Percentiles rank a stretch among this genome's conserved stretches.
phyloP scores from a whole-genome alignment of 2,329 filamentous ascomycete species.

The Mycosphaerella sp. region DNA sequence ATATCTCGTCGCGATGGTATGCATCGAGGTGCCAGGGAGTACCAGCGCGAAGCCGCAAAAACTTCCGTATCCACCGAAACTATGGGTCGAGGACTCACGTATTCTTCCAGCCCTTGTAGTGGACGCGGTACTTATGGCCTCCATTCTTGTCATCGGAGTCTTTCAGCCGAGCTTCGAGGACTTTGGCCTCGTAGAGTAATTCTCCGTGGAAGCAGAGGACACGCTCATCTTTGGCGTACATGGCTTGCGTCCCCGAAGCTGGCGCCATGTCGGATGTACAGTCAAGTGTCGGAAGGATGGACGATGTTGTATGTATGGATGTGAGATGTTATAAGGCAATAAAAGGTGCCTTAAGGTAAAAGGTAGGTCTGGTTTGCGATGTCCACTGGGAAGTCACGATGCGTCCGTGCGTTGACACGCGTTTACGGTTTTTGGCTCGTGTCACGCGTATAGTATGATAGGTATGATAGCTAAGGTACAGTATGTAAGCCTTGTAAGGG shows the following conservation, averaged over 20 bases:
- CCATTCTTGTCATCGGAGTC: conserved; percentile 62
- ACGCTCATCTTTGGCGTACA: conserved; percentile 72
- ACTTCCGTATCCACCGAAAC: background rate
- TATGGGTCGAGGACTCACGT: conserved; percentile 55
- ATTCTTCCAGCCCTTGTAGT: conserved; percentile 99
- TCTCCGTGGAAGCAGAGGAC: conserved; percentile 97
- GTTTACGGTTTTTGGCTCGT: background rate
- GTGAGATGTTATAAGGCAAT: background rate
- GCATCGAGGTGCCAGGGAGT: background rate
- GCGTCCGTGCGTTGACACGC: background rate
- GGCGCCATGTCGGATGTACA: conserved; percentile 17
- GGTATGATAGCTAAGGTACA: background rate
- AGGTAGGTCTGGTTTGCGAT: too few relatives aligned
- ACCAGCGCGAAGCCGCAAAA: background rate
- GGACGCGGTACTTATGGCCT: conserved; percentile 80
- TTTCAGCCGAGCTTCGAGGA: conserved; percentile 67
- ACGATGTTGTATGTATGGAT: background rate
- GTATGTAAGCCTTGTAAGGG: too few relatives aligned
- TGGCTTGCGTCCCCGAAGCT: conserved; percentile 21
- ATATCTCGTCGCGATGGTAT: background rate
- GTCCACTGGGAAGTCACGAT: too few relatives aligned
- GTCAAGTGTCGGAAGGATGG: background rate
- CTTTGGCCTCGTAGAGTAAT: conserved; percentile 94
- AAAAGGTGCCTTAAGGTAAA: too few relatives aligned
- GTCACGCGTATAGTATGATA: conserved; percentile 1